A percentile compares a stretch with the other conserved stretches of the same genome.
Evolutionary conservation across 371 early-diverging fungal species (phyloP).

Genomic region (Mortierella sp.): DNA sequence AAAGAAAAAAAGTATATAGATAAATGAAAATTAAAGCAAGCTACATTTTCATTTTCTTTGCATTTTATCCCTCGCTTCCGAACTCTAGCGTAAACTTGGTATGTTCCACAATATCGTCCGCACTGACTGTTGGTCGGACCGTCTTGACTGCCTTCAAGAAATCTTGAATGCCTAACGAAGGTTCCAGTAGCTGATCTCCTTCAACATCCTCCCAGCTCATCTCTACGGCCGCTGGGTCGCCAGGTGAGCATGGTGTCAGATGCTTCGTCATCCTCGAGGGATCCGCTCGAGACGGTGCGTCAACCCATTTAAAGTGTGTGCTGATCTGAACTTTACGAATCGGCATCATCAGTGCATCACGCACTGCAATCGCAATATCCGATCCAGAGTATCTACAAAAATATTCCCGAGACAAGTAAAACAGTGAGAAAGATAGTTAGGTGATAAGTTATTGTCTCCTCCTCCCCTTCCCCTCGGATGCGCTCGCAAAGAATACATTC

Average conservation of each 20-base stretch:
- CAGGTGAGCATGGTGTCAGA: slow-evolving; percentile 96
- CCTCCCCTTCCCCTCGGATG: neutral
- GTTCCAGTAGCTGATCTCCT: slow-evolving; percentile 91
- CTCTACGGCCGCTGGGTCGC: slow-evolving; percentile 89
- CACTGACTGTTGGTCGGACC: slow-evolving; percentile 89
- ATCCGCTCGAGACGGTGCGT: slow-evolving; percentile 76
- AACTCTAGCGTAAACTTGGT: slow-evolving; percentile 92
- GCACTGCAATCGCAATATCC: slow-evolving; percentile 93
- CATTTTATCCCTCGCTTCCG: slow-evolving; percentile 79
- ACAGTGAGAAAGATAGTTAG: slow-evolving; percentile 1
- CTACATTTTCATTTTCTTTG: neutral
- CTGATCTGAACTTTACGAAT: slow-evolving; percentile 96
- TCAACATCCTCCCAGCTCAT: slow-evolving; percentile 92
- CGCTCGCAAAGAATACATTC: neutral
- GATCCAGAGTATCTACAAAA: slow-evolving; percentile 86
- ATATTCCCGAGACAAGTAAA: slow-evolving; percentile 16
- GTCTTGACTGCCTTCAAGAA: slow-evolving; percentile 87
- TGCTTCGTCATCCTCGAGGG: slow-evolving; percentile 64
- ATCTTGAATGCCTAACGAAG: slow-evolving; percentile 85
- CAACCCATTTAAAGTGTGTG: slow-evolving; percentile 94
- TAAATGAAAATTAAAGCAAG: neutral
- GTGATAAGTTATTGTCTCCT: neutral
- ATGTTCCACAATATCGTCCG: slow-evolving; percentile 84
- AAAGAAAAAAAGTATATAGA: neutral
- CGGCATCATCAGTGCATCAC: slow-evolving; percentile 98